Base-by-base conservation (phyloP, 306 rosid genomes). In the Prunus persica region DNA sequence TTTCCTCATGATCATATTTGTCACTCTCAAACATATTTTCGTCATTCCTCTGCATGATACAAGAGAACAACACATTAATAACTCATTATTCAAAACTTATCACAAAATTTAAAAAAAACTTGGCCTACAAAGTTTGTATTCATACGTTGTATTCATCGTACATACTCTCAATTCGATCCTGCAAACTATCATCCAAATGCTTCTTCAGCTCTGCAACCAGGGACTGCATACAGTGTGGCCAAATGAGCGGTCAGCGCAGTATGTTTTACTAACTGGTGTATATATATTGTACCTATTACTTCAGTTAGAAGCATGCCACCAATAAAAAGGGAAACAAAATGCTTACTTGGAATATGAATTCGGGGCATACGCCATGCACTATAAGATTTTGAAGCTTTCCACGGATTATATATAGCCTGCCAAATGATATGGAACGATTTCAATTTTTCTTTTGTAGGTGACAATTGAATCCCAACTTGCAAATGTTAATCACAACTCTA, bases 351-450 rank as follows among this genome's bases (percentile, higher is more conserved):
- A 86, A 91, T 80, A 91, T 84, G 64, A 82, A 85, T 20, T 85
- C 82, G 11, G 93, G 86, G 71, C 86, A 73, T 51, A 93, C 87
- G 9, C 88, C 83, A 62, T 91, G 93, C 64, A 65, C 88, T 69
- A 81, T 81, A 14, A 93, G 85, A 60, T 78, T 83, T 67, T 85
- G 90, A 41, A 93, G 96, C 85, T 87, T 91, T 71, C 89, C 76
- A 52, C 90, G 94, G 82, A 87, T 84, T 4, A 47, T 62, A 73
- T 91, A 90, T 64, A 93, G 41, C 88, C 98, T 93, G 78, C 56
- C 18, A 13, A 70, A 41, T 32, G 11, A 64, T 11, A 15, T 14
- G 45, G 24, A 68, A 34, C 24, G 14, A 41, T 8, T 24, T 74
- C 28, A 61, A 11, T 73, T 73, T 10, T 13, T 15, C 55, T 15